phyloP scores from a whole-genome alignment of 2,329 filamentous ascomycete species.

The Pseudogymnoascus sp. region DNA sequence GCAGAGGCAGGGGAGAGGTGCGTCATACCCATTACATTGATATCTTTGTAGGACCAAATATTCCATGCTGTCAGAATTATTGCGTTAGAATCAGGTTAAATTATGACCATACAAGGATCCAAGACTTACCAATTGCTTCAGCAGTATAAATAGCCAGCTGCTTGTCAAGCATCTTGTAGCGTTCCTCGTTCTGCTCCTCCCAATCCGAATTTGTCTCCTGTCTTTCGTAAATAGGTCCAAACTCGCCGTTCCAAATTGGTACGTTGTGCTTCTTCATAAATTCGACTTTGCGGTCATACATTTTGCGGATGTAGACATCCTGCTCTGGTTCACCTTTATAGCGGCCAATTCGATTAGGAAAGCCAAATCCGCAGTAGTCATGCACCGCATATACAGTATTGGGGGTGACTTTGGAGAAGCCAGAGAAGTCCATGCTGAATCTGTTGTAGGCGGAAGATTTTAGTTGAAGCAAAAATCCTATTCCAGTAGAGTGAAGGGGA shows the following conservation, averaged over 20 bases:
- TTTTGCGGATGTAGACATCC: slow-evolving; percentile 32
- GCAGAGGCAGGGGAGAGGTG: slow-evolving; percentile 5
- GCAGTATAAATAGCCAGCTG: slow-evolving; percentile 10
- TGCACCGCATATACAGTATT: slow-evolving; percentile 38
- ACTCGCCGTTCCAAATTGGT: slow-evolving; percentile 37
- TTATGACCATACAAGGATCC: not conserved
- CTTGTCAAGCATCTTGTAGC: not conserved
- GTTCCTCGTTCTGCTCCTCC: not conserved
- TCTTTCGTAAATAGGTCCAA: not conserved
- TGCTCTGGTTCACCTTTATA: slow-evolving; percentile 35
- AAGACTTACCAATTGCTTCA: slow-evolving; percentile 8
- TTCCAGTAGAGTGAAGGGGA: not conserved
- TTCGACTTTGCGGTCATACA: slow-evolving; percentile 39
- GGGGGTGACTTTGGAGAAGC: slow-evolving; percentile 33
- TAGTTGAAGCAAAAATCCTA: not conserved
- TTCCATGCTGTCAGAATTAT: slow-evolving; percentile 6
- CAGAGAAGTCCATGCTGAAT: slow-evolving; percentile 36
- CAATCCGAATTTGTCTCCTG: not conserved
- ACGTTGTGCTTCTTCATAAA: slow-evolving; percentile 36
- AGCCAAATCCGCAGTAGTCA: slow-evolving; percentile 36
- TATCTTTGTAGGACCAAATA: slow-evolving; percentile 12
- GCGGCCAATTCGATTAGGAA: slow-evolving; percentile 30
- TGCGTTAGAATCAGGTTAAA: not conserved
- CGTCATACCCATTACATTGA: slow-evolving; percentile 13
- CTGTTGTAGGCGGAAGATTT: slow-evolving; percentile 28